These are phyloP conservation scores for Canavalia gladiata DNA, from an alignment of 306 rosid species.

Conservation along the genomic window DNA sequence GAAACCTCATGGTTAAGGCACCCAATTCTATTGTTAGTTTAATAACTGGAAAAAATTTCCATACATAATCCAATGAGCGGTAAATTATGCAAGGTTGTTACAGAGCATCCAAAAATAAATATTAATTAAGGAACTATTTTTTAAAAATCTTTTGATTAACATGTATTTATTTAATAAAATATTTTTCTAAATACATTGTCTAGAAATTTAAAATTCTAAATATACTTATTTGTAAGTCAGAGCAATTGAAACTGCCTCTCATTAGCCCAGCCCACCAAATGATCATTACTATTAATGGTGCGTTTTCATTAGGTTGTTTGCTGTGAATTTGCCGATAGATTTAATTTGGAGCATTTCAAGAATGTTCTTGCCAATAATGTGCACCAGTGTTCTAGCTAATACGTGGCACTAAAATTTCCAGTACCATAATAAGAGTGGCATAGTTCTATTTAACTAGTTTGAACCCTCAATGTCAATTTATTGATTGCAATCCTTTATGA, in stretches of 20 bases:
- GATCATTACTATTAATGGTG: slow-evolving; percentile 32
- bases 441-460: no score
- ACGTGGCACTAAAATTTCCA: no score
- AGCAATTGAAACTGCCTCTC: slow-evolving; percentile 92
- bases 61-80: neutral
- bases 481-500: no score
- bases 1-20: neutral
- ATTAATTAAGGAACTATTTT: slow-evolving; percentile 11
- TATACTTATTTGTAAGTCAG: slow-evolving; percentile 87
- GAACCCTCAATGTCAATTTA: no score
- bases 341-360: no score
- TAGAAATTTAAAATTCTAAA: slow-evolving; percentile 22
- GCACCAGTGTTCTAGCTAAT: no score
- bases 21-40: neutral
- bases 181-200: slow-evolving; percentile 3
- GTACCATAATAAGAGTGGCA: no score
- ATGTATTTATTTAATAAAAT: neutral
- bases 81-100: neutral
- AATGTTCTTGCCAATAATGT: no score
- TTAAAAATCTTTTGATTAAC: neutral
- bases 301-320: no score
- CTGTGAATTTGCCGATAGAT: no score
- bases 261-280: slow-evolving; percentile 99
- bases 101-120: slow-evolving; percentile 27
- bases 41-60: neutral